These are phyloP conservation scores for Thymus mandschuricus DNA, from an alignment of 257 asterid species.

Conservation along the genomic window DNA sequence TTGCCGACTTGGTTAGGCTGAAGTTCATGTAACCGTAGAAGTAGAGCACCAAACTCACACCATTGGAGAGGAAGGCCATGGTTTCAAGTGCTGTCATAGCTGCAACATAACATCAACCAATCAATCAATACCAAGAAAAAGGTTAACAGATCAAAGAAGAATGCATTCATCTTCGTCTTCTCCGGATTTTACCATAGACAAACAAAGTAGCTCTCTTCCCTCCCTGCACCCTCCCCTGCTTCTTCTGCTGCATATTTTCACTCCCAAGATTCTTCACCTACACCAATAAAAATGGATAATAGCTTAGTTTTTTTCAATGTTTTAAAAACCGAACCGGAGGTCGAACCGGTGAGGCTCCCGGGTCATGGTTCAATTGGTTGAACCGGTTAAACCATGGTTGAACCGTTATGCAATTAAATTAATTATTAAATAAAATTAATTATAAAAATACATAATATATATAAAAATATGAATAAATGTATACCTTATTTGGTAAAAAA, in stretches of 20 bases:
- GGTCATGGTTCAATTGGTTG: too few relatives aligned
- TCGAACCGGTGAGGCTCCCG: too few relatives aligned
- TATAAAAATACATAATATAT: too few relatives aligned
- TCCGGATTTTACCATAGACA: conserved; percentile 1
- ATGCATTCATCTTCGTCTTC: neutral
- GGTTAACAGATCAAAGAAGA: too few relatives aligned
- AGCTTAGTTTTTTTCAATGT: too few relatives aligned
- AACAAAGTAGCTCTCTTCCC: conserved; percentile 15
- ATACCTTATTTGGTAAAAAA: too few relatives aligned
- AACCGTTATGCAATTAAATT: too few relatives aligned
- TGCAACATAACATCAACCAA: conserved; percentile 33
- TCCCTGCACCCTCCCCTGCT: conserved; percentile 1
- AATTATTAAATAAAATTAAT: too few relatives aligned
- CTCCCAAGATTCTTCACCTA: conserved; percentile 9
- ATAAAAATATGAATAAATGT: too few relatives aligned
- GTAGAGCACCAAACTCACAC: conserved; percentile 60
- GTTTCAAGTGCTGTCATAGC: conserved; percentile 54
- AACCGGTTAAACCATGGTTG: too few relatives aligned
- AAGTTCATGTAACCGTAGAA: conserved; percentile 66
- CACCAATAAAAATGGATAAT: neutral
- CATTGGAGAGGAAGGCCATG: conserved; percentile 54
- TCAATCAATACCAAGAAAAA: neutral
- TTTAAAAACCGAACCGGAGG: too few relatives aligned
- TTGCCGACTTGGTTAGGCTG: conserved; percentile 61
- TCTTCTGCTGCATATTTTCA: neutral